Base-by-base conservation (phyloP, 768 basidiomycete genomes). In the Russula brevipes region DNA sequence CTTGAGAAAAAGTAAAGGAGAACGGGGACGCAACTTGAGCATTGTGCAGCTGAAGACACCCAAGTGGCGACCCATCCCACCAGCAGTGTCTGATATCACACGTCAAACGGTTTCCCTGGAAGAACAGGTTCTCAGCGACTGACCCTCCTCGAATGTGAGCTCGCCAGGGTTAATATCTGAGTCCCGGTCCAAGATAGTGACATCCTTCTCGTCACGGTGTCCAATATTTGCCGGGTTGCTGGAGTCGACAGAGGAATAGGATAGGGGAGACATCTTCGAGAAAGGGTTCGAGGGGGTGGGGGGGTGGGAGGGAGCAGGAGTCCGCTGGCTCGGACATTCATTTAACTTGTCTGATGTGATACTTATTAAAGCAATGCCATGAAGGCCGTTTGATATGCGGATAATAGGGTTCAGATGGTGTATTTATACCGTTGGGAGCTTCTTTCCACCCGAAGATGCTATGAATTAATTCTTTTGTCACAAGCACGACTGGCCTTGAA, bases 11-110 rank as follows among this genome's bases (percentile, higher is more conserved):
- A 45, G 5, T 2, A 30, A 62, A 24, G 12, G 24, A 14, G 38
- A 1, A 14, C 24, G 24, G 47, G 16, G 6, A 11, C 4, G 4
- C n/a, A 62, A 78, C 79, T 82, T 83, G 31, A 83, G 74, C 66
- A 84, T 77, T 0, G 83, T 85, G 63, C 82, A 85, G 52, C 78
- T 81, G 62, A 81, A 80, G 2, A 84, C 77, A 7, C 83, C 82
- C 0, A 84, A 72, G 66, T 85, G 82, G 44, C 83, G 78, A 4
- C 83, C 82, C 73, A 84, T 81, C 4, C 83, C 83, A 24, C 83
- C 83, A 5, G 80, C 80, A 1, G 78, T 73, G 63, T 78, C 83
- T 82, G 16, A n/a, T 8, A 8, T 12, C 19, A 33, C 52, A 46
- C 4, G 17, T 46, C 4, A 33, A 42, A 65, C 12, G 57, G 31